Conservation (phyloP, 345 rosid genomes). For the Dimocarpus longan region DNA sequence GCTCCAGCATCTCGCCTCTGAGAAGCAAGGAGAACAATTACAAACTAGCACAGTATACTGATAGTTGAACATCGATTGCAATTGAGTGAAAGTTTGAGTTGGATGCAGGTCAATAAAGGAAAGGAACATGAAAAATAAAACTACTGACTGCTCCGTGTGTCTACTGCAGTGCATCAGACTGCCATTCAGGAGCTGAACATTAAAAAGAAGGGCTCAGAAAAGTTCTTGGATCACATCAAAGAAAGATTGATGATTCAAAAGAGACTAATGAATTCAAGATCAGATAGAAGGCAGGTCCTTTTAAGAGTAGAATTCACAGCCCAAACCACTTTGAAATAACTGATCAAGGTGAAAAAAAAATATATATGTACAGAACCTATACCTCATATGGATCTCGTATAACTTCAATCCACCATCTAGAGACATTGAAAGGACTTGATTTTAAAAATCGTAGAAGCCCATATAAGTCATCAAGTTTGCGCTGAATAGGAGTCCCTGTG, state of each 20-base stretch:
- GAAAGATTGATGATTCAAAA: not conserved
- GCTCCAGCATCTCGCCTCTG: slow-evolving; percentile 77
- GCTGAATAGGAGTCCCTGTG: slow-evolving; percentile 95
- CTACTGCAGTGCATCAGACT: not conserved
- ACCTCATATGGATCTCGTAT: slow-evolving; percentile 95
- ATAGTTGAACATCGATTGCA: not conserved
- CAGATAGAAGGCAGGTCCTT: not conserved
- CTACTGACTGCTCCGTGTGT: not conserved
- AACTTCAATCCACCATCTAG: slow-evolving; percentile 92
- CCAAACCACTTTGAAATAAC: not conserved
- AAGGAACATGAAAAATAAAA: not conserved
- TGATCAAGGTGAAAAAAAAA: not conserved
- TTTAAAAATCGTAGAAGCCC: slow-evolving; percentile 84
- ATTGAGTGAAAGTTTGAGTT: not conserved
- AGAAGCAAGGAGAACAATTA: slow-evolving; percentile 19
- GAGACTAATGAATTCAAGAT: slow-evolving; percentile 2
- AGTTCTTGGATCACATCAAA: not conserved
- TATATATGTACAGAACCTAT: slow-evolving; percentile 4
- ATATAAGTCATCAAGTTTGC: slow-evolving; percentile 89
- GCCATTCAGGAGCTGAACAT: not conserved
- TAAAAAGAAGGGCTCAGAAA: not conserved
- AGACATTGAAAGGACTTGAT: slow-evolving; percentile 75
- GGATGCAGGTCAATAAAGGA: slow-evolving; percentile 2
- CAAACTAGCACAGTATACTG: slow-evolving; percentile 10
- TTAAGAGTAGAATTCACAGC: not conserved